These are phyloP conservation scores for Coemansia sp. DNA, from an alignment of 192 early-diverging fungal genomes.

Conservation along the genomic window DNA sequence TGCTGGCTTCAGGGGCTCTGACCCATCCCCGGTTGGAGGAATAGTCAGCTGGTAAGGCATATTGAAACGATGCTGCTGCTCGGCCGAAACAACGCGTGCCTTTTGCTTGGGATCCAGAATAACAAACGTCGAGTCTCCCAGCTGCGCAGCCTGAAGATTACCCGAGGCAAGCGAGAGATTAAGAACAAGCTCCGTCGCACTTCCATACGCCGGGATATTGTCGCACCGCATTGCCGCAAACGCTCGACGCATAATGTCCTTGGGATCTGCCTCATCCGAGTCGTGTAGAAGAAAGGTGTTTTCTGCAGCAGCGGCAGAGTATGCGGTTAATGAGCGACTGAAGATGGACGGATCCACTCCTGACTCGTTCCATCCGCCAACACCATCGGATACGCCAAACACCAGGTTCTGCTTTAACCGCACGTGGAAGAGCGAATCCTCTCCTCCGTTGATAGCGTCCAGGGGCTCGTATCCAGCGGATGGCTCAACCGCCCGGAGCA, in stretches of 20 bases:
- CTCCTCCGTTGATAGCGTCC: slow-evolving; percentile 52
- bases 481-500: slow-evolving; percentile 20
- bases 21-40: slow-evolving; percentile 22
- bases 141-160: slow-evolving; percentile 35
- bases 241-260: slow-evolving; percentile 44
- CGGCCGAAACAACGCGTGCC: slow-evolving; percentile 38
- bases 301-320: slow-evolving; percentile 25
- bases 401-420: slow-evolving; percentile 46
- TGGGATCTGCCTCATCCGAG: slow-evolving; percentile 49
- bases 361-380: slow-evolving; percentile 55
- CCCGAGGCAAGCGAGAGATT: slow-evolving; percentile 38
- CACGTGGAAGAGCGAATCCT: slow-evolving; percentile 52
- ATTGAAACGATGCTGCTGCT: slow-evolving; percentile 56
- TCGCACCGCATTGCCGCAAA: slow-evolving; percentile 48
- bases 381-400: slow-evolving; percentile 50
- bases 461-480: slow-evolving; percentile 24
- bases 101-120: slow-evolving; percentile 25
- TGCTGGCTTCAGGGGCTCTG: not conserved
- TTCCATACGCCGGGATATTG: slow-evolving; percentile 39
- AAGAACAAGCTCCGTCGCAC: slow-evolving; percentile 41
- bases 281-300: slow-evolving; percentile 45
- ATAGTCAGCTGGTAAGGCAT: slow-evolving; percentile 55
- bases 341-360: slow-evolving; percentile 54
- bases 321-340: slow-evolving; percentile 48
- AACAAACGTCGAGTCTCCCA: slow-evolving; percentile 52